phyloP scores from a whole-genome alignment of 306 rosid genomes.

The Cicer cuneatum region DNA sequence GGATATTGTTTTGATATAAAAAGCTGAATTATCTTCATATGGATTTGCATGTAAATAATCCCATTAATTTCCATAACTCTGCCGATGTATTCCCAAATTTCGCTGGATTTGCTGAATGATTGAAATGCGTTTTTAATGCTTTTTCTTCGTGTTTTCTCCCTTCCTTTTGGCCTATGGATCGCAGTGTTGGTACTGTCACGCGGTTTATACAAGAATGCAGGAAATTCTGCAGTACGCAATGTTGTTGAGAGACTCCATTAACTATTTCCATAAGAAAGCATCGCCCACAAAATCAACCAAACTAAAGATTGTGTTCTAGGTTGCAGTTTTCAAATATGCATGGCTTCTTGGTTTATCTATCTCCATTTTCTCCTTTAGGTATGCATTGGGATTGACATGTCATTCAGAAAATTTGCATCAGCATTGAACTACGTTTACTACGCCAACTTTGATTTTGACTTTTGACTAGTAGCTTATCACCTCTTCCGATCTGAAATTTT shows the following conservation, averaged over 20 bases:
- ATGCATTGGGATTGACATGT: slow-evolving; percentile 33
- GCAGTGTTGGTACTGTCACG: background rate
- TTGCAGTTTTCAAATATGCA: background rate
- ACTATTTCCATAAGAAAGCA: slow-evolving; percentile 2
- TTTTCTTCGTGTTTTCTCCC: background rate
- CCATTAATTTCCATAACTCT: background rate
- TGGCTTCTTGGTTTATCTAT: background rate
- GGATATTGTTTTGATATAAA: background rate
- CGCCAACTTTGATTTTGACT: slow-evolving; percentile 46
- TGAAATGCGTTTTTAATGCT: background rate
- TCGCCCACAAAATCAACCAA: background rate
- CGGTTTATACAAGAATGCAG: background rate
- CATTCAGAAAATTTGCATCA: slow-evolving; percentile 25
- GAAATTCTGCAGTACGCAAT: background rate
- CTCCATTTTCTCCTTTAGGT: background rate
- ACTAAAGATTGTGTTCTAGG: background rate
- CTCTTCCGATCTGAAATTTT: slow-evolving; percentile 29
- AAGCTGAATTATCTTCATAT: background rate
- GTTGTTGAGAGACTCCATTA: background rate
- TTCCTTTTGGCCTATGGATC: background rate
- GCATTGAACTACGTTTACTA: background rate
- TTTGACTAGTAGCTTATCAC: slow-evolving; percentile 29
- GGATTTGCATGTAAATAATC: background rate
- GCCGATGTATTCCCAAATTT: background rate
- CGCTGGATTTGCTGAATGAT: background rate